Percentiles rank a stretch among this genome's conserved stretches.
Evolutionary conservation across 139 green algal genomes (phyloP).

Genomic region (Picochlorum sp.): DNA sequence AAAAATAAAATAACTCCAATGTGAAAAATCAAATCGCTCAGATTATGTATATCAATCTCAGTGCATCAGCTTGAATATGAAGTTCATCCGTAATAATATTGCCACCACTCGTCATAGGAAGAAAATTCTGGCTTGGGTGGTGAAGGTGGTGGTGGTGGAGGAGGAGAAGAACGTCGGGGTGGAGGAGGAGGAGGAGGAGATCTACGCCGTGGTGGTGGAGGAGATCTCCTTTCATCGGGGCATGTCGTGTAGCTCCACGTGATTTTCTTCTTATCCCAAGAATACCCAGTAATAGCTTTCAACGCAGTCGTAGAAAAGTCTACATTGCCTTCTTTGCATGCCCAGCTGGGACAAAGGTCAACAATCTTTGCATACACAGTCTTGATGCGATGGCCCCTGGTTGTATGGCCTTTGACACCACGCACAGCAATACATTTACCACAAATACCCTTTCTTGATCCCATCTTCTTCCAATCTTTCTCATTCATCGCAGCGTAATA

Average conservation of each 20-base stretch:
- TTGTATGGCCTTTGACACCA: background rate
- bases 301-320: constrained; percentile 20
- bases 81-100: too few species aligned
- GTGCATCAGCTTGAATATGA: too few species aligned
- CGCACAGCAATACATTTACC: constrained; percentile 7
- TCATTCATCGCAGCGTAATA: constrained; percentile 13
- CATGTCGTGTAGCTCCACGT: background rate
- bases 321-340: constrained; percentile 1
- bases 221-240: background rate
- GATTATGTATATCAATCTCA: too few species aligned
- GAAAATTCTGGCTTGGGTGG: too few species aligned
- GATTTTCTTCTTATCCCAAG: constrained; percentile 19
- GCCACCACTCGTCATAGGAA: too few species aligned
- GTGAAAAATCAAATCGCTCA: background rate
- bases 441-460: constrained; percentile 7
- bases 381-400: background rate
- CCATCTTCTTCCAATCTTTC: constrained; percentile 5
- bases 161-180: too few species aligned
- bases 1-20: background rate
- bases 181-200: too few species aligned
- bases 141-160: too few species aligned
- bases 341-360: constrained; percentile 8
- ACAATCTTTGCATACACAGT: constrained; percentile 10
- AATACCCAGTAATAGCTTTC: constrained; percentile 13
- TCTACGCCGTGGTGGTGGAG: too few species aligned